Base-by-base conservation (phyloP, 768 basidiomycete genomes). In the Trametes sanguinea region DNA sequence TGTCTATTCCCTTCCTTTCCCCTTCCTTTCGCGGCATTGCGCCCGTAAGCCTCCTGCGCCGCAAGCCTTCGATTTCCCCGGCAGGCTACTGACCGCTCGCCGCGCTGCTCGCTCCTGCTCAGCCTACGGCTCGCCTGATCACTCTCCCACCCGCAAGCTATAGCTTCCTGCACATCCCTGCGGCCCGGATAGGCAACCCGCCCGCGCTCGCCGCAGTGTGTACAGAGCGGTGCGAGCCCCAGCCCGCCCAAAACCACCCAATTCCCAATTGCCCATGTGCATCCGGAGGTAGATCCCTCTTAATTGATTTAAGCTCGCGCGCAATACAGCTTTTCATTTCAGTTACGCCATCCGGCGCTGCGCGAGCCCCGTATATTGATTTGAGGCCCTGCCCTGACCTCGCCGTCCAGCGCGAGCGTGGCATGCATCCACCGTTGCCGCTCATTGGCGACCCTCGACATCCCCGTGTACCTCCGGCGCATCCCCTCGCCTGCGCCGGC, bases 31-130 rank as follows among this genome's bases (percentile, higher is more conserved):
- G 35, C 35, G 35, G 35, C 35, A 6, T 6, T 11, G 35, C 35
- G 35, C 35, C 35, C 35, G 35, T 37, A 6, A 37, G 2, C 35
- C 35, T 37, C 35, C 35, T 37, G 35, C 22, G 22, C 22, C 22
- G 22, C 22, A 22, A 22, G 22, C 35, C 35, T 37, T 37, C 35
- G 35, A 37, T 35, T 46, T 44, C 45, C 32, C 48, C 48, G 29
- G 48, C 22, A 50, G 48, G 48, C 48, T 50, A 50, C 48, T 50
- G 30, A 32, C 48, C 48, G 48, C 48, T 50, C 48, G 48, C 46
- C 46, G 44, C 44, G 44, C 46, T 17, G 46, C 46, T 22, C 33
- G 32, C 33, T 30, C 50, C 48, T 32, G 48, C 27, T 2, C 48
- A 22, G 17, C 13, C 27, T 13, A 50, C 45, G 3, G 3, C 17